phyloP scores from a whole-genome alignment of 768 basidiomycete genomes.

The Hypholoma sublateritium region DNA sequence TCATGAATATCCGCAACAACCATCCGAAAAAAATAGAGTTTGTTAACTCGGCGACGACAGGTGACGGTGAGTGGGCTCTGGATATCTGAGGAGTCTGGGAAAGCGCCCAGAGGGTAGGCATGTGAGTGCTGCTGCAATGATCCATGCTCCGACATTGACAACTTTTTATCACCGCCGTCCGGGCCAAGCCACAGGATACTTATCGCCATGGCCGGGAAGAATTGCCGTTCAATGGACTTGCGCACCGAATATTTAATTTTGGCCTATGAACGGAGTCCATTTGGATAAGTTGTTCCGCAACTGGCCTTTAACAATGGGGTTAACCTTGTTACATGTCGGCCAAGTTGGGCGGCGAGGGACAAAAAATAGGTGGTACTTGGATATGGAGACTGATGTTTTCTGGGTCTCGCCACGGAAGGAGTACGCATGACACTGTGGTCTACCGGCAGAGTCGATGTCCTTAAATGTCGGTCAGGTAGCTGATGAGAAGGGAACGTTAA shows the following conservation, averaged over 20 bases:
- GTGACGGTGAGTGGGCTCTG: not conserved
- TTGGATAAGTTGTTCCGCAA: not conserved
- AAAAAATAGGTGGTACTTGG: not conserved
- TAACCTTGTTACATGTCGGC: not conserved
- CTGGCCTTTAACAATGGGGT: not conserved
- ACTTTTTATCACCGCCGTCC: not conserved
- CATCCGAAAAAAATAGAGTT: not conserved
- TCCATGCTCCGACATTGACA: not conserved
- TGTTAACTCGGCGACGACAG: not conserved
- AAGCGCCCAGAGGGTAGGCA: not conserved
- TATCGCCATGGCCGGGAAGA: not conserved
- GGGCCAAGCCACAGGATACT: not conserved
- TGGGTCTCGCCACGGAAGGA: not conserved
- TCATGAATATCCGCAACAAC: not conserved
- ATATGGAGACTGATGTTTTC: no score
- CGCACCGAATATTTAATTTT: not conserved
- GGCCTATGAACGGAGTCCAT: not conserved
- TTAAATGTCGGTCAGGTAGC: no score
- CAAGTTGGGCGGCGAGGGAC: not conserved
- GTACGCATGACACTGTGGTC: not conserved
- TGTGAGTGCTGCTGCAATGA: not conserved
- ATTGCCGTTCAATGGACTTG: not conserved
- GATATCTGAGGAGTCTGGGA: not conserved
- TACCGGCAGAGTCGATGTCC: not conserved
- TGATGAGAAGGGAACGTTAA: no score